Conservation (phyloP, 139 green algal genomes). For the Nannochloris sp. region DNA sequence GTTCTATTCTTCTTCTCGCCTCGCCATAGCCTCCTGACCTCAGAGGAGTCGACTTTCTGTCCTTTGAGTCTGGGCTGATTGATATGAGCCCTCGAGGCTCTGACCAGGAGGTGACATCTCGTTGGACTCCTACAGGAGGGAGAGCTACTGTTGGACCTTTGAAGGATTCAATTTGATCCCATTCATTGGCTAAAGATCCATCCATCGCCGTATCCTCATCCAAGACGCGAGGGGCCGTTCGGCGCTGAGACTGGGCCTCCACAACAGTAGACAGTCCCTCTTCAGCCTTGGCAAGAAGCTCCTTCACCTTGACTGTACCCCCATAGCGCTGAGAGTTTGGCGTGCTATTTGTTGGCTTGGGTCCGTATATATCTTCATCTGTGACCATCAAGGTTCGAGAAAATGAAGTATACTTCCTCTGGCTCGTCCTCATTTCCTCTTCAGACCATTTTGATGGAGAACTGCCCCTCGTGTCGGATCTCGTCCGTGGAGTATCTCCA, state of each 20-base stretch:
- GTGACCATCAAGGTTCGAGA: background rate
- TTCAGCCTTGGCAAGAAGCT: constrained; percentile 8
- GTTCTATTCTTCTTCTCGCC: too few species aligned
- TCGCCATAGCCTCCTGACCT: too few species aligned
- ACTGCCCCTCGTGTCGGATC: too few species aligned
- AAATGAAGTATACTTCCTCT: background rate
- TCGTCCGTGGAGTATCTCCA: too few species aligned
- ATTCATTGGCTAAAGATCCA: background rate
- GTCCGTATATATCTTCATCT: constrained; percentile 13
- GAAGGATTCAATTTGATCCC: background rate
- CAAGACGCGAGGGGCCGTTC: background rate
- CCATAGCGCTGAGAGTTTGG: background rate
- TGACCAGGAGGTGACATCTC: background rate
- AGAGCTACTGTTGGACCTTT: background rate
- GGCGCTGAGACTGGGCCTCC: background rate
- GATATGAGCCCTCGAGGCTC: too few species aligned
- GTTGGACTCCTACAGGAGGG: background rate
- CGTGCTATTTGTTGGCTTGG: background rate
- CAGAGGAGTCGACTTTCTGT: too few species aligned
- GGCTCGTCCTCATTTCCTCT: background rate
- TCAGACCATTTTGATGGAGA: too few species aligned
- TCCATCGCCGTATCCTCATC: background rate
- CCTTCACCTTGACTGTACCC: background rate
- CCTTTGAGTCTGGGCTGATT: too few species aligned
- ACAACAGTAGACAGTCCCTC: constrained; percentile 6